Base-by-base conservation (phyloP, 345 rosid genomes). In the Carallia brachiata region DNA sequence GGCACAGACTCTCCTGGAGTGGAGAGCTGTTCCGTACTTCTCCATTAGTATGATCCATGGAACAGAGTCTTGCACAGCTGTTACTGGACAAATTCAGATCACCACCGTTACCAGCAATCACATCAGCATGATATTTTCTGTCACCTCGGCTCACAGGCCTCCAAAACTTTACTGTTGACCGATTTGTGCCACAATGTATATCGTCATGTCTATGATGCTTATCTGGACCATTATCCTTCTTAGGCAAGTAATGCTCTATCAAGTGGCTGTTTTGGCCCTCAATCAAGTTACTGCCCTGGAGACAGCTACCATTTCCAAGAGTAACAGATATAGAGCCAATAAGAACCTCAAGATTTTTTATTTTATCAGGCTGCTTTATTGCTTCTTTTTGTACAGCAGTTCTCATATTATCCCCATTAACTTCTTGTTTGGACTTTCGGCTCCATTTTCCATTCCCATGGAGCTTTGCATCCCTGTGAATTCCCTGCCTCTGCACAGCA, bases 271-370 rank as follows among this genome's bases (percentile, higher is more conserved):
- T 75, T 44, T 56, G 86, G 72, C 63, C 63, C 68, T 66, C 86
- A 52, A 74, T 75, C 27, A 50, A 60, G 69, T 76, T 80, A 40
- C 72, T 74, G 36, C 72, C 75, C 62, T 86, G 83, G 0, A 64
- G 76, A 27, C 32, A 72, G 73, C 74, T 59, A 70, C 75, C 72
- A 72, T 84, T 83, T 72, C 72, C 85, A 52, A 95, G 86, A 0
- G 86, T 70, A 70, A 92, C 90, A 67, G 91, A 79, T 62, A 96
- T 84, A 47, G 99, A 88, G 56, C 99, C 98, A 71, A 92, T 87
- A 75, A 90, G 73, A 73, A 96, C 85, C 84, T 89, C 89, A 1
- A 56, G 64, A 39, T 71, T 85, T 74, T 84, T 84, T 67, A 79
- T 72, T 36, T 76, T 82, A 61, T 85, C 85, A 31, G 68, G 82